These are phyloP conservation scores for Penicillium nordicum DNA, from an alignment of 2,329 filamentous ascomycete species.

Conservation along the genomic window DNA sequence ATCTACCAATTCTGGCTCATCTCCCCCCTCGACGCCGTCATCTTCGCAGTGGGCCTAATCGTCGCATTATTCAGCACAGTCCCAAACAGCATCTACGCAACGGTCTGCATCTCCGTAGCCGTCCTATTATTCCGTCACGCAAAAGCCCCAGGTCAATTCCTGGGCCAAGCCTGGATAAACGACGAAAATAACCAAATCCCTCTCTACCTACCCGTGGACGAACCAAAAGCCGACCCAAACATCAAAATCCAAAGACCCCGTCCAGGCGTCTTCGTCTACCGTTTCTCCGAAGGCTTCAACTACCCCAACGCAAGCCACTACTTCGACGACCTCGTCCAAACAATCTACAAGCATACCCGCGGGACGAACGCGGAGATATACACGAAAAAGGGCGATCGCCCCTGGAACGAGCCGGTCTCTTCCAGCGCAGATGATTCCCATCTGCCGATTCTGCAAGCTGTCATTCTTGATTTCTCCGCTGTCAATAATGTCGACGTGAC, in stretches of 20 bases:
- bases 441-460: constrained; percentile 69
- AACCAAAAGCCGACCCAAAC: constrained; percentile 77
- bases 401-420: constrained; percentile 88
- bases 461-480: constrained; percentile 84
- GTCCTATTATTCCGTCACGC: constrained; percentile 76
- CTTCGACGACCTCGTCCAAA: constrained; percentile 67
- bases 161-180: constrained; percentile 56
- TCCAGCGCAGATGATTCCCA: constrained; percentile 27
- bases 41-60: constrained; percentile 86
- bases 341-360: constrained; percentile 66
- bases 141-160: constrained; percentile 72
- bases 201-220: constrained; percentile 70
- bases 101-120: constrained; percentile 69
- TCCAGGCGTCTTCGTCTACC: constrained; percentile 88
- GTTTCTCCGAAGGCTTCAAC: constrained; percentile 87
- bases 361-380: constrained; percentile 67
- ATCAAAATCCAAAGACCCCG: constrained; percentile 72
- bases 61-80: constrained; percentile 82
- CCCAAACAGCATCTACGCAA: constrained; percentile 85
- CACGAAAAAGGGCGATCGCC: constrained; percentile 66
- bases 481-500: constrained; percentile 92
- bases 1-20: constrained; percentile 91
- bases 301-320: constrained; percentile 87
- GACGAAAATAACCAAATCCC: constrained; percentile 45
- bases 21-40: constrained; percentile 78